Base-by-base conservation (phyloP, 768 basidiomycete genomes). In the Filobasidium floriforme region DNA sequence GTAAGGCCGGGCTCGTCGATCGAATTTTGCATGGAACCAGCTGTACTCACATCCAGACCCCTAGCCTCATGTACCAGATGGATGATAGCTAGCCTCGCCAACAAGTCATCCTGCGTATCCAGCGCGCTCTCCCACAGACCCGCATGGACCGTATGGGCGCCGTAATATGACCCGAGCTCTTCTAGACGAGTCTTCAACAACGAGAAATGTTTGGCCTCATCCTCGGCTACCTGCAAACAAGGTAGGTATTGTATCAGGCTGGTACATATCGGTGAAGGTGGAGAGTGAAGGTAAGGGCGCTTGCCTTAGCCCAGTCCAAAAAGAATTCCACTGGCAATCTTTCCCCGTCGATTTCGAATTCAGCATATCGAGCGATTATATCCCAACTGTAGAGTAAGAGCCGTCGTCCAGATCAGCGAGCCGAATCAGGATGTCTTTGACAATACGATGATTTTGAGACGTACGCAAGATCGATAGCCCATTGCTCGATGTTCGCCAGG, bases 31-130 rank as follows among this genome's bases (percentile, higher is more conserved):
- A n/a, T n/a, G n/a, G n/a, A n/a, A n/a, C n/a, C n/a, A n/a, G n/a
- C n/a, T 15, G 12, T 89, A 73, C 90, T 90, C 57, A 90, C 87
- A 77, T 90, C 90, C 19, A 92, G 81, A 5, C 89, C 89, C 29
- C 89, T 80, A 1, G 89, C 89, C 80, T 90, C 89, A 74, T 89
- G 89, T 0, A 90, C 88, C 18, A 91, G 84, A 70, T 90, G 89
- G 71, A 92, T 88, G 76, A 90, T 90, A 0, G 88, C 88, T 43
- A 90, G 84, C 14, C 89, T 83, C 0, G 88, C 81, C 26, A 85
- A 84, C 44, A 90, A 81, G 1, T 88, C 89, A 24, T 83, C 73
- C 12, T 84, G 83, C 0, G 89, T 92, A 41, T 84, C 81, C 9
- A 81, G 80, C 0, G 89, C 89, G 7, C 87, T 88, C 67, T 89